A percentile compares a stretch with the other conserved stretches of the same genome.
Conservation (phyloP, 768 basidiomycete species). For the Lentinula sp. region DNA sequence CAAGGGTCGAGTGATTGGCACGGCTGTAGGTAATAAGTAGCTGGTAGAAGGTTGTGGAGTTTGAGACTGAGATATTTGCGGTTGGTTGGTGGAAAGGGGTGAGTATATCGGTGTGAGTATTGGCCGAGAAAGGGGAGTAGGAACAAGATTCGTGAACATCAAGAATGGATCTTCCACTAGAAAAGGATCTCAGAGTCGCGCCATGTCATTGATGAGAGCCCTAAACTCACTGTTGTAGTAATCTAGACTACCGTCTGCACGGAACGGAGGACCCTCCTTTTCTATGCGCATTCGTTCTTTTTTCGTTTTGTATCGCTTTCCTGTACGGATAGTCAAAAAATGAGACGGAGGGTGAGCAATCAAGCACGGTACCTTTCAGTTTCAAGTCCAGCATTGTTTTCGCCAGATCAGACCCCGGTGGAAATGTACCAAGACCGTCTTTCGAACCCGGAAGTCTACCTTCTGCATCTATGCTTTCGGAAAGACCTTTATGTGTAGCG, state of each 20-base stretch:
- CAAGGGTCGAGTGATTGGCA: slow-evolving; percentile 16
- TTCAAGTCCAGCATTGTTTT: slow-evolving; percentile 67
- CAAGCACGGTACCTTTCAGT: slow-evolving; percentile 53
- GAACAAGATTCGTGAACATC: slow-evolving; percentile 55
- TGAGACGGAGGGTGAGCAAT: neutral
- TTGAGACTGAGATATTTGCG: slow-evolving; percentile 9
- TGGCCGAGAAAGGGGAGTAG: slow-evolving; percentile 51
- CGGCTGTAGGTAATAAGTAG: slow-evolving; percentile 21
- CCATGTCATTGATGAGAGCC: neutral
- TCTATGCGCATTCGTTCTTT: slow-evolving; percentile 76
- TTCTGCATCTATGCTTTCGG: slow-evolving; percentile 56
- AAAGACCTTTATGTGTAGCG: slow-evolving; percentile 27
- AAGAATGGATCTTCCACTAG: slow-evolving; percentile 78
- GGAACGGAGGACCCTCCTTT: slow-evolving; percentile 64
- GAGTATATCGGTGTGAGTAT: slow-evolving; percentile 54
- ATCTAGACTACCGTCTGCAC: slow-evolving; percentile 74
- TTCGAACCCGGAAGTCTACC: slow-evolving; percentile 72
- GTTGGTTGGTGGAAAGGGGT: slow-evolving; percentile 18
- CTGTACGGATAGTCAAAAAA: slow-evolving; percentile 23
- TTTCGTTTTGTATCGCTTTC: slow-evolving; percentile 76
- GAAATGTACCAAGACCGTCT: slow-evolving; percentile 71
- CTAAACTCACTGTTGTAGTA: slow-evolving; percentile 56
- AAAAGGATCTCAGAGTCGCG: slow-evolving; percentile 7
- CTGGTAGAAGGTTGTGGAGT: slow-evolving; percentile 18
- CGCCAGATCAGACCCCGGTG: slow-evolving; percentile 66